Evolutionary conservation across 371 early-diverging fungal genomes (phyloP).

Genomic region (Rhizopus delemar): DNA sequence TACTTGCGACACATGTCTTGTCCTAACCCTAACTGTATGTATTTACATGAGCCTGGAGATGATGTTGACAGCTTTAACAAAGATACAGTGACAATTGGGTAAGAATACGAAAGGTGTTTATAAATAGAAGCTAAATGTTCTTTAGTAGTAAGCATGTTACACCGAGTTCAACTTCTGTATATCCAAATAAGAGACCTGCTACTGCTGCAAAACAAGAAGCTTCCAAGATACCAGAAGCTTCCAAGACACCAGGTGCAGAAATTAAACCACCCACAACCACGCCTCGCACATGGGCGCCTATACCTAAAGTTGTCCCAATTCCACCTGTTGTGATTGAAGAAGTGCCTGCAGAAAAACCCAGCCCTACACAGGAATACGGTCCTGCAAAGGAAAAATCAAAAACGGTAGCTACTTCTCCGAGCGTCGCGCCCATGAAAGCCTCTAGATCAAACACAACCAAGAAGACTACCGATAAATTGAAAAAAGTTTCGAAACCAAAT

Average conservation of each 20-base stretch:
- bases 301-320: slow-evolving; percentile 44
- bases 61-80: slow-evolving; percentile 73
- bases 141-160: slow-evolving; percentile 27
- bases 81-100: slow-evolving; percentile 54
- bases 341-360: slow-evolving; percentile 1
- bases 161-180: slow-evolving; percentile 18
- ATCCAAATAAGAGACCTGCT: slow-evolving; percentile 41
- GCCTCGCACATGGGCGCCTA: slow-evolving; percentile 48
- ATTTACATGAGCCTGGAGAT: slow-evolving; percentile 86
- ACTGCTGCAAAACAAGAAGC: slow-evolving; percentile 7
- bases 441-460: slow-evolving; percentile 7
- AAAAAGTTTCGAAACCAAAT: slow-evolving; percentile 12
- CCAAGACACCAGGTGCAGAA: background rate
- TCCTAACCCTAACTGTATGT: slow-evolving; percentile 82
- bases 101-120: slow-evolving; percentile 14
- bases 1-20: slow-evolving; percentile 80
- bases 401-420: background rate
- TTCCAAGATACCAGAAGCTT: background rate
- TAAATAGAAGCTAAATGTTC: background rate
- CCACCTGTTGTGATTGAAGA: slow-evolving; percentile 19
- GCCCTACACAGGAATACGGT: background rate
- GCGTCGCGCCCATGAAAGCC: slow-evolving; percentile 1
- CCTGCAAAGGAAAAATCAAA: background rate
- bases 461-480: slow-evolving; percentile 8
- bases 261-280: slow-evolving; percentile 14